phyloP scores from a whole-genome alignment of 768 basidiomycete species.

The Goffeauzyma gilvescens region DNA sequence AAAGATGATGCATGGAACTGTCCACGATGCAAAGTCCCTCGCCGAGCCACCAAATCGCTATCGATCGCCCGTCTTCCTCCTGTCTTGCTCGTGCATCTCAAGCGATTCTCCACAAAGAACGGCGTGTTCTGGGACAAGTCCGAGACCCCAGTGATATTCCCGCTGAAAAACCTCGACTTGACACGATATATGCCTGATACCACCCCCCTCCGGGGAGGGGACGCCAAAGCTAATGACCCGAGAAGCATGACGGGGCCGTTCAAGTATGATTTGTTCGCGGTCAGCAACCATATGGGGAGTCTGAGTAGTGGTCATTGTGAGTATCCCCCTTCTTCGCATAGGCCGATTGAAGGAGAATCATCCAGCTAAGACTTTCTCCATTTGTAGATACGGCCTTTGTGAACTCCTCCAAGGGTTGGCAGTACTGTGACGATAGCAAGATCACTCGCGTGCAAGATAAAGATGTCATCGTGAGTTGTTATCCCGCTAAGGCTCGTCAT shows the following conservation, averaged over 20 bases:
- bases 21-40: conserved; percentile 73
- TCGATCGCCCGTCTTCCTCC: conserved; percentile 84
- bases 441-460: conserved; percentile 52
- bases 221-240: conserved; percentile 46
- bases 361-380: not conserved
- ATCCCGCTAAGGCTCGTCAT: not conserved
- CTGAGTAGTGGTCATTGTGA: conserved; percentile 87
- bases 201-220: conserved; percentile 35
- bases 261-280: conserved; percentile 79
- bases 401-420: conserved; percentile 68
- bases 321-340: conserved; percentile 27
- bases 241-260: conserved; percentile 70
- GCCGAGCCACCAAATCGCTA: conserved; percentile 67
- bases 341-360: not conserved
- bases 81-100: conserved; percentile 74
- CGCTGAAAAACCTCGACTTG: conserved; percentile 40
- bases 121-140: conserved; percentile 90
- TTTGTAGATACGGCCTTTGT: conserved; percentile 92
- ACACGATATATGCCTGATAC: conserved; percentile 63
- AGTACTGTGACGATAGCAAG: conserved; percentile 84
- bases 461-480: conserved; percentile 52
- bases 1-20: conserved; percentile 95
- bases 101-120: conserved; percentile 65
- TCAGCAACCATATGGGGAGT: conserved; percentile 90
- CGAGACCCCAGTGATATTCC: conserved; percentile 85